phyloP scores from a whole-genome alignment of 305 asterid genomes.

The Striga hermonthica region DNA sequence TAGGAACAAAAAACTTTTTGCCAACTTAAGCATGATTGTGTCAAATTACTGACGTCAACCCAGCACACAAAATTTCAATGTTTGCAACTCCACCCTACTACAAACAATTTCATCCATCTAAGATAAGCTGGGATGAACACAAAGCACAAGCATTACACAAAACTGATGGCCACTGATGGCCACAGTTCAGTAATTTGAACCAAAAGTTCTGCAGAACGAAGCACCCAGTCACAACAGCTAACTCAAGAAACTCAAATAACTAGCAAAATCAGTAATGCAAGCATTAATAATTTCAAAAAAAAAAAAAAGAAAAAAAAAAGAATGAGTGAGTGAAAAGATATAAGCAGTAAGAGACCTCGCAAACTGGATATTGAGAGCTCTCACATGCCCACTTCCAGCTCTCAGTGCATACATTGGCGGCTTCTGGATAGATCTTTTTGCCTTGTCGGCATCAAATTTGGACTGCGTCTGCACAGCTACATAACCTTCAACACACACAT shows the following conservation, averaged over 20 bases:
- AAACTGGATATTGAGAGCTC: slow-evolving; percentile 90
- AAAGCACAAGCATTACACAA: too few relatives aligned
- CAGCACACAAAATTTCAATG: too few relatives aligned
- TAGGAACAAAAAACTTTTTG: too few relatives aligned
- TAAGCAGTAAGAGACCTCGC: slow-evolving; percentile 56
- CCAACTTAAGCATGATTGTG: too few relatives aligned
- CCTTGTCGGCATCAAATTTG: slow-evolving; percentile 42
- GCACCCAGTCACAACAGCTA: background rate
- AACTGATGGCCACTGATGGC: background rate
- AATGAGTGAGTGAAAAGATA: background rate
- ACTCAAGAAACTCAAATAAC: background rate
- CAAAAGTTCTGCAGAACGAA: background rate
- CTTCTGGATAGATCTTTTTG: slow-evolving; percentile 48
- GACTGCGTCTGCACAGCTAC: slow-evolving; percentile 52
- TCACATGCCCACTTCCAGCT: slow-evolving; percentile 86
- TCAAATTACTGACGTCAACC: too few relatives aligned
- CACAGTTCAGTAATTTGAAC: background rate
- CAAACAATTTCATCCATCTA: too few relatives aligned
- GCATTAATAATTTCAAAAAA: background rate
- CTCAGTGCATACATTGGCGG: slow-evolving; percentile 60
- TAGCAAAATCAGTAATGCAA: background rate
- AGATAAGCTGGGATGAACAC: too few relatives aligned
- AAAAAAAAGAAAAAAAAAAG: background rate
- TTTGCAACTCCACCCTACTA: too few relatives aligned
- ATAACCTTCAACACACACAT: slow-evolving; percentile 13